Base-by-base conservation (phyloP, 2,329 filamentous ascomycete genomes). In the Erysiphe pulchra region DNA sequence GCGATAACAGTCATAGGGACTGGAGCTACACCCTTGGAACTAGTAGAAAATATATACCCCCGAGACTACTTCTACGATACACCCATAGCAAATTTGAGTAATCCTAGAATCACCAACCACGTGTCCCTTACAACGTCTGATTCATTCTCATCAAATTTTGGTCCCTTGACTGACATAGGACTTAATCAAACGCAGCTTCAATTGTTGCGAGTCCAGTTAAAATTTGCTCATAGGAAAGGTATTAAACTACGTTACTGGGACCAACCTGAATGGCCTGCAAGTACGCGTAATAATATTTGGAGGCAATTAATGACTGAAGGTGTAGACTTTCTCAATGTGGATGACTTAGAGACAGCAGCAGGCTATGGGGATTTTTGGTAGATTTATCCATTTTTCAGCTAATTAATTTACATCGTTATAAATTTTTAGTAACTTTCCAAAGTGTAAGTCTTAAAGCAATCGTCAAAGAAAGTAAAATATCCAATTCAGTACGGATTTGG, bases 31-130 rank as follows among this genome's bases (percentile, higher is more conserved):
- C 55, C 55, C 10, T 72, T 77, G 51, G 63, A 70, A 43, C 56
- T 67, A 50, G 62, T 76, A 4, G 62, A 64, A 24, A 58, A 60
- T 24, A 55, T 67, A 48, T 51, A 55, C 4, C 53, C 64, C 13
- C 60, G 69, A 24, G 63, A 73, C 55, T 70, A 71, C 49, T 79
- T 78, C 63, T 76, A 65, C 54, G 74, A 79, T 50, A 73, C 47
- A 1, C 55, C 55, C 16, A 52, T 57, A 42, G 47, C 51, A 9
- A 51, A 50, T 3, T 50, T 57, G n/a, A 50, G 52, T 46, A 51
- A 34, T 9, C 20, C 3, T 24, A 24, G 20, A 24, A 24, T 24
- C 20, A 24, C 20, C 3, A 53, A 52, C 8, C 55, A 52, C 45
- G 51, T 53, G 28, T 53, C 56, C 43, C 52, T 57, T 37, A 56